Evolutionary conservation across 306 rosid genomes (phyloP).

Genomic region (Mimosa bimucronata): DNA sequence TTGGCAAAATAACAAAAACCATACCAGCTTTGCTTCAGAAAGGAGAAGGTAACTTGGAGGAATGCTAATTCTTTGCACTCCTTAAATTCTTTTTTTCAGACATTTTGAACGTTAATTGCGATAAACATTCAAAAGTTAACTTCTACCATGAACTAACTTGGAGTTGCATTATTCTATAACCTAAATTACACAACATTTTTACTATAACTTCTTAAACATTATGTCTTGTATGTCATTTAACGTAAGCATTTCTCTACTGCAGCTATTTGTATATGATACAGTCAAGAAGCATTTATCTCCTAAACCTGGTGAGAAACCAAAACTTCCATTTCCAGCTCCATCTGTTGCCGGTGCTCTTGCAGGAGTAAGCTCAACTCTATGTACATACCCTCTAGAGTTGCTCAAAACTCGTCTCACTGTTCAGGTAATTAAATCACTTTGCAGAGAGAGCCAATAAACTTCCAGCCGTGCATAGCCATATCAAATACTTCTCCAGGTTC

Average conservation of each 20-base stretch:
- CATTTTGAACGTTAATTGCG: background rate
- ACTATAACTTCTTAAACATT: background rate
- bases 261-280: slow-evolving; percentile 70
- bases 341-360: slow-evolving; percentile 79
- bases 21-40: too few relatives aligned
- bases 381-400: slow-evolving; percentile 69
- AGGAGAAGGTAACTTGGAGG: background rate
- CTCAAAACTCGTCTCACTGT: slow-evolving; percentile 64
- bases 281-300: slow-evolving; percentile 63
- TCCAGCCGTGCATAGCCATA: background rate
- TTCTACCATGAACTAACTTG: background rate
- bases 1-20: too few relatives aligned
- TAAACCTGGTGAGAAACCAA: slow-evolving; percentile 48
- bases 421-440: slow-evolving; percentile 32
- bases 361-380: slow-evolving; percentile 71
- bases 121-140: background rate
- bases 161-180: background rate
- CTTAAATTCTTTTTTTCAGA: background rate
- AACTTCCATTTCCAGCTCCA: slow-evolving; percentile 56
- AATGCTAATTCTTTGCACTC: background rate
- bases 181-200: background rate
- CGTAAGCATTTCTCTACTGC: slow-evolving; percentile 39
- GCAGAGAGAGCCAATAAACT: background rate
- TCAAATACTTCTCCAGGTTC: background rate
- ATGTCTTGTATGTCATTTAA: background rate